Base-by-base conservation (phyloP, 257 asterid genomes). In the Cynanchum wilfordii region DNA sequence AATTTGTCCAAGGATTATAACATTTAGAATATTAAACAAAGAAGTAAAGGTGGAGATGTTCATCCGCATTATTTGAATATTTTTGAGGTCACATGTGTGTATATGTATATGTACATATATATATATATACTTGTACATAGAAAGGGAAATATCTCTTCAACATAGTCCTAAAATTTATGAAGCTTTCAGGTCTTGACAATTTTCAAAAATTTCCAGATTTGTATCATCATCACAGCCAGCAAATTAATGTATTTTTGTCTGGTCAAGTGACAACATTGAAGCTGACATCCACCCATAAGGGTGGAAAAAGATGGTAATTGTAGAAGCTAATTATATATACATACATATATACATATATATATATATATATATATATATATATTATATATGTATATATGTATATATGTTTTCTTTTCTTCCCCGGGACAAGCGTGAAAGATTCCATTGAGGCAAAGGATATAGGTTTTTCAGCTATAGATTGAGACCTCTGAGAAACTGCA, bases 201-300 rank as follows among this genome's bases (percentile, higher is more conserved):
- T 42, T 42, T 42, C 69, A 59, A 16, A 25, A 2, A 42, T 64
- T 73, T 73, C 71, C 66, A 64, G 27, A 73, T 47, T 54, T 64
- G 55, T 33, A 25, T 64, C 65, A 25, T 64, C 65, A 49, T 72
- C 59, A 47, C 15, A 7, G 47, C 36, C 52, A 17, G 6, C 30
- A 47, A 8, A 47, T 60, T 10, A 30, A 52, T 27, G 51, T 50
- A 25, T n/a, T 30, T 45, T 22, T 65, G 77, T 52, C 66, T 65
- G 30, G 42, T 64, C 56, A 38, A 33, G 42, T 30, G 44, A 60
- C 68, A 49, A 20, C 72, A 64, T 7, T 74, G 72, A 74, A 51
- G 72, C 47, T 13, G 47, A 74, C 66, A 9, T 38, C 55, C 77
- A 66, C 66, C 77, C 19, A 57, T 0, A 20, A 20, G 74, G 12